Evolutionary conservation across 2,329 filamentous ascomycete species (phyloP).

Genomic region (Colletotrichum aenigma): DNA sequence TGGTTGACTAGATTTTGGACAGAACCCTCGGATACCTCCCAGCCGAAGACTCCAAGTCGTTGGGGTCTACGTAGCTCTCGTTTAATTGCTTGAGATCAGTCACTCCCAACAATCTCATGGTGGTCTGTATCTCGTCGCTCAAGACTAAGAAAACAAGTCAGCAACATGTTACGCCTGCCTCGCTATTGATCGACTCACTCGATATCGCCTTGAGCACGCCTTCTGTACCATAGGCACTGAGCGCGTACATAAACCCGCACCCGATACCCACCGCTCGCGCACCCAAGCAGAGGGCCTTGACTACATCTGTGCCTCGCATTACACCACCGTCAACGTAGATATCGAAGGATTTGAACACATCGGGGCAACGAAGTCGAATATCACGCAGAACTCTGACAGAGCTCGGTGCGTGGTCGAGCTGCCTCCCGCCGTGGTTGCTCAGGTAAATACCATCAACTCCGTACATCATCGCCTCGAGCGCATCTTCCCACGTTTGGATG

Average conservation of each 20-base stretch:
- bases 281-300: not conserved
- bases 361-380: not conserved
- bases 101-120: not conserved
- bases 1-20: not conserved
- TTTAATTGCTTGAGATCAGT: not conserved
- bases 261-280: not conserved
- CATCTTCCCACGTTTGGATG: not conserved
- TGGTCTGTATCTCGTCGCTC: not conserved
- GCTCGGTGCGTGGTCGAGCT: not conserved
- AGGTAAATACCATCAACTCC: not conserved
- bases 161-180: not conserved
- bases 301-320: not conserved
- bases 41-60: not conserved
- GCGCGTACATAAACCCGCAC: not conserved
- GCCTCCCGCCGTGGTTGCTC: not conserved
- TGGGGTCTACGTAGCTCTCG: not conserved
- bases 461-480: not conserved
- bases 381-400: not conserved
- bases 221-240: not conserved
- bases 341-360: not conserved
- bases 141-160: not conserved
- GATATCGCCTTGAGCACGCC: not conserved
- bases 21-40: not conserved
- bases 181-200: not conserved
- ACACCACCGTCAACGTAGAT: not conserved